Base-by-base conservation (phyloP, 1,284 basidiomycete genomes). In the Cutaneotrichosporon sp. region DNA sequence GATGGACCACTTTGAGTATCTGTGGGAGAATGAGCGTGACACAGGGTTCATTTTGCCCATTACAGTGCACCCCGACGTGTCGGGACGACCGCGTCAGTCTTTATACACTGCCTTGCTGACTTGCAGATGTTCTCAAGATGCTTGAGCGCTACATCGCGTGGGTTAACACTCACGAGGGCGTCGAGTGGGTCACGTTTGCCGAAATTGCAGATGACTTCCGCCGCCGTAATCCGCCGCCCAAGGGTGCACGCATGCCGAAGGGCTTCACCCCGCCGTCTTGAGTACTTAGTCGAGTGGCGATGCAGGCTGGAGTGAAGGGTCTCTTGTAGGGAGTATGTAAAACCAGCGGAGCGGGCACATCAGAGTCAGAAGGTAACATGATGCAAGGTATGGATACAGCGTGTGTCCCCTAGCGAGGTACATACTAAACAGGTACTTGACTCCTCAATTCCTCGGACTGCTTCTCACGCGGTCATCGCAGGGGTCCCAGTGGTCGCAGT, bases 81-180 rank as follows among this genome's bases (percentile, higher is more conserved):
- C 83, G 62, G 80, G 62, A 26, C 52, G 59, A 19, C 59, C 77
- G 45, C 63, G 66, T 71, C 45, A 62, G 67, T 66, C 19, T 4
- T 16, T 19, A 7, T n/a, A n/a, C n/a, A n/a, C n/a, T n/a, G n/a
- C n/a, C n/a, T n/a, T n/a, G 47, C 55, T 53, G 19, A 50, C 45
- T 27, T 11, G 10, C 48, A 67, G 71, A 80, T 69, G 84, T 87
- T n/a, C 74, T 87, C 8, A 76, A 86, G 48, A 87, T 87, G 83
- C 80, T 88, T 79, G 84, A 88, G 67, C 79, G 84, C 41, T 86
- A 88, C 68, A 87, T 89, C 61, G 82, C 85, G 61, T 87, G 85
- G 84, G 78, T 88, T 48, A 87, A 87, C 64, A 81, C 79, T 3
- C 85, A 87, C 66, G 80, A 82, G 25, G 80, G 82, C 48, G 81